Evolutionary conservation across 2,329 filamentous ascomycete genomes (phyloP), one percentile per base, ranked within the genome.

Genomic region (Polychaeton citri): DNA sequence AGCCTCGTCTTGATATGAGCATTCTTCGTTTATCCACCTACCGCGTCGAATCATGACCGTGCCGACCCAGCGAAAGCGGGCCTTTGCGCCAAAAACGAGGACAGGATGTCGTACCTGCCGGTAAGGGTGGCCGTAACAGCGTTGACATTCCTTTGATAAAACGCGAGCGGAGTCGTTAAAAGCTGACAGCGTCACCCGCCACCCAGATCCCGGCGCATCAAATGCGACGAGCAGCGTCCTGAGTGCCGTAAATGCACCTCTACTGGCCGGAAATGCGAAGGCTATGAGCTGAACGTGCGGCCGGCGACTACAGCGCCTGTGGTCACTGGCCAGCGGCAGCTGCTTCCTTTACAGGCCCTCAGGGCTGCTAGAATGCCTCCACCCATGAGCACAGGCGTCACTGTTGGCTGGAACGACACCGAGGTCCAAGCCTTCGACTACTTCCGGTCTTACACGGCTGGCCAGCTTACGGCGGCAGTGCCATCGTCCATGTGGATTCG

Each of bases 141-240:
- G n/a, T 15, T 19, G 5, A 6, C 7, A 6, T 15, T n/a, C n/a
- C n/a, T n/a, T n/a, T n/a, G n/a, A n/a, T n/a, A n/a, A n/a, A n/a
- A n/a, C n/a, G n/a, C n/a, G 12, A 35, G 9, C 19, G 12, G 21
- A n/a, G 18, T 3, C n/a, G 16, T 26, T n/a, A 10, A 6, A 34
- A 10, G 9, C 32, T 19, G 9, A 32, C n/a, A n/a, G 17, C 24
- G 19, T 21, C 15, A 7, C 9, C 16, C 2, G 13, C 9, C 10
- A 15, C n/a, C n/a, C 38, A 72, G 68, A 48, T 59, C 66, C n/a
- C 64, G 69, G 35, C 67, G 68, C 35, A 62, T 72, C 38, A 72
- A 72, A 48, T 73, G 69, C 44, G 69, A 71, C 41, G 68, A 72
- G 49, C 53, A 49, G 13, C 69, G 65, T 33, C 69, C 69, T 2